phyloP scores from a whole-genome alignment of 2,329 filamentous ascomycete genomes.

The Penicillium italicum region DNA sequence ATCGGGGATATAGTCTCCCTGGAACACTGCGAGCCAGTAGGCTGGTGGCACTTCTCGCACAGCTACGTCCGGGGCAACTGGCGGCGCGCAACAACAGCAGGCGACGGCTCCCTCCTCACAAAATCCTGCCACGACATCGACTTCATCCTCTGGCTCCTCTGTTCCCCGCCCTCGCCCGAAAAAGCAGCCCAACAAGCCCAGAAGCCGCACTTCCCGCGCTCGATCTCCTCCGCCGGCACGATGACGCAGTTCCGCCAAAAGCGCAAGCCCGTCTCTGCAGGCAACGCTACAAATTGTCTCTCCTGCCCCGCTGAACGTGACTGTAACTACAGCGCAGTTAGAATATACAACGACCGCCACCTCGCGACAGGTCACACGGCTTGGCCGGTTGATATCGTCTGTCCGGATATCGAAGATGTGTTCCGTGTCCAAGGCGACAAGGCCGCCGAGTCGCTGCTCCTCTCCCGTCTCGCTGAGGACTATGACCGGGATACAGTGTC shows the following conservation, averaged over 20 bases:
- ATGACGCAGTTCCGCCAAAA: slow-evolving; percentile 73
- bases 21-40: slow-evolving; percentile 90
- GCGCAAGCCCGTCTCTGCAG: slow-evolving; percentile 72
- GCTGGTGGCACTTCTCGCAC: slow-evolving; percentile 94
- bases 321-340: slow-evolving; percentile 82
- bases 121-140: slow-evolving; percentile 98
- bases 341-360: slow-evolving; percentile 71
- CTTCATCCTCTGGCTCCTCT: slow-evolving; percentile 84
- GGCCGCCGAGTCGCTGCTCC: slow-evolving; percentile 51
- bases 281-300: slow-evolving; percentile 79
- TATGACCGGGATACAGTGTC: slow-evolving; percentile 52
- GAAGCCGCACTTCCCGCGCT: slow-evolving; percentile 67
- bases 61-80: slow-evolving; percentile 91
- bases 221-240: slow-evolving; percentile 70
- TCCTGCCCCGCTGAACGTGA: slow-evolving; percentile 68
- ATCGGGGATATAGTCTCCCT: slow-evolving; percentile 83
- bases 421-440: slow-evolving; percentile 45
- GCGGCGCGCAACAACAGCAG: slow-evolving; percentile 70
- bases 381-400: slow-evolving; percentile 88
- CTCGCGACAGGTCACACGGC: slow-evolving; percentile 63
- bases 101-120: slow-evolving; percentile 76
- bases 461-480: slow-evolving; percentile 51
- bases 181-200: slow-evolving; percentile 25
- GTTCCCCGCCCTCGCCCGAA: slow-evolving; percentile 57
- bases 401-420: slow-evolving; percentile 84